phyloP scores from a whole-genome alignment of 1,139 yeast species.

The Saccharomyces pastorianus region DNA sequence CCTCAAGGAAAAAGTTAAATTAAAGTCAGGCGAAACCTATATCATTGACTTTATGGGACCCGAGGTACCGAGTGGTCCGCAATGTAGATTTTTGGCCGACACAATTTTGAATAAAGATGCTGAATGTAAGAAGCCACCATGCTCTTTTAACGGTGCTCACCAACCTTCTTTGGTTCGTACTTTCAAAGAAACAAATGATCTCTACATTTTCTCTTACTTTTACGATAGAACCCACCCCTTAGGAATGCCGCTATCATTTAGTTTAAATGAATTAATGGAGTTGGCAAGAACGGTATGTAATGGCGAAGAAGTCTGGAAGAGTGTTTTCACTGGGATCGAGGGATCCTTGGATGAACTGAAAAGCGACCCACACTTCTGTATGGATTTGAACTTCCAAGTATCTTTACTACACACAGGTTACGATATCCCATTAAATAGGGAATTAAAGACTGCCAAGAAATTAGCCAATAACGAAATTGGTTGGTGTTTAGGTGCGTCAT shows the following conservation, averaged over 20 bases:
- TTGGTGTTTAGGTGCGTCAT: conserved; percentile 97
- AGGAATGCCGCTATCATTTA: conserved; percentile 89
- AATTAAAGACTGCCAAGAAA: conserved; percentile 82
- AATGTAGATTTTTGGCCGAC: conserved; percentile 83
- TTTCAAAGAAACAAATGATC: conserved; percentile 61
- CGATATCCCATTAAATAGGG: conserved; percentile 85
- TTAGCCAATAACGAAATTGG: conserved; percentile 86
- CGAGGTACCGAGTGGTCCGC: conserved; percentile 49
- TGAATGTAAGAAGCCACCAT: conserved; percentile 65
- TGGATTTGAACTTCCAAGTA: conserved; percentile 82
- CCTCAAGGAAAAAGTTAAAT: conserved; percentile 48
- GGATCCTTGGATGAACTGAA: conserved; percentile 59
- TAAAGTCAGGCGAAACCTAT: conserved; percentile 44
- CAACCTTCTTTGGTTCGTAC: conserved; percentile 83
- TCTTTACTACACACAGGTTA: conserved; percentile 90
- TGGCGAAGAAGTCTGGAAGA: conserved; percentile 68
- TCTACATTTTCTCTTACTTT: conserved; percentile 86
- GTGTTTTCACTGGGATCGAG: conserved; percentile 47
- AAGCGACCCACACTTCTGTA: conserved; percentile 87
- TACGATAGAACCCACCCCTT: conserved; percentile 89
- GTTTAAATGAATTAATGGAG: conserved; percentile 73
- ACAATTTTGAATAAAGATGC: conserved; percentile 72
- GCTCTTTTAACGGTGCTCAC: conserved; percentile 94
- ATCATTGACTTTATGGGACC: conserved; percentile 73
- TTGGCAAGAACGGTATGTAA: conserved; percentile 78